Conservation (phyloP, 23 red algal genomes). For the Porphyridium purpureum region DNA sequence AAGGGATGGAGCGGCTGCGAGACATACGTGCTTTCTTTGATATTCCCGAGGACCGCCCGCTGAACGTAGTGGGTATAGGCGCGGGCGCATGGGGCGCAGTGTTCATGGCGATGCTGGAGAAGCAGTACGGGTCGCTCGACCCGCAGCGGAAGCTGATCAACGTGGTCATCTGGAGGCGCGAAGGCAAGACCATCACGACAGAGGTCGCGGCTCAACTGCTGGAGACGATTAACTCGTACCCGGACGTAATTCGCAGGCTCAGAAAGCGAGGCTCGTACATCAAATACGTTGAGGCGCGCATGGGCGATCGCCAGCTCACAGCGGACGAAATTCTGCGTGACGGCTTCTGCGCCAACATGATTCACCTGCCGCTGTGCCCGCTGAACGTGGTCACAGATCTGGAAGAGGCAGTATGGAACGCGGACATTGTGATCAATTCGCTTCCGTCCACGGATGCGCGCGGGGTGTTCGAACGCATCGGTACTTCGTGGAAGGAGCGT, state of each 20-base stretch:
- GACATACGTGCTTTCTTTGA: too few relatives aligned
- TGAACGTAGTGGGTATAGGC: neutral
- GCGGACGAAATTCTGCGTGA: neutral
- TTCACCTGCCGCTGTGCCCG: neutral
- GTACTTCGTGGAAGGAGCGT: neutral
- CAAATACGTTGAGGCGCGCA: neutral
- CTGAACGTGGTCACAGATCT: neutral
- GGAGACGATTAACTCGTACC: neutral
- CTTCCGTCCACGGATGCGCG: neutral
- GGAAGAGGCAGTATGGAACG: neutral
- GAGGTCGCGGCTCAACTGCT: neutral
- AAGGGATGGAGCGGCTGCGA: too few relatives aligned
- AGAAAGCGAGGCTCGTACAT: neutral
- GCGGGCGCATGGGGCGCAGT: neutral
- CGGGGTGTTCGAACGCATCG: neutral
- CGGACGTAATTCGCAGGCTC: neutral
- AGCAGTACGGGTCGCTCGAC: neutral
- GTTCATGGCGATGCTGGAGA: neutral
- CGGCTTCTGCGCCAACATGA: neutral
- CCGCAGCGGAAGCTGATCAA: neutral
- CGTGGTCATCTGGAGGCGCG: neutral
- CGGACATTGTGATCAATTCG: neutral
- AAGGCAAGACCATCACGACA: neutral
- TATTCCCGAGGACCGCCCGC: neutral
- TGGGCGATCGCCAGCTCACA: neutral